These are phyloP conservation scores for Tylopilus vinaceipallidus DNA, from an alignment of 768 basidiomycete genomes.

Conservation along the genomic window DNA sequence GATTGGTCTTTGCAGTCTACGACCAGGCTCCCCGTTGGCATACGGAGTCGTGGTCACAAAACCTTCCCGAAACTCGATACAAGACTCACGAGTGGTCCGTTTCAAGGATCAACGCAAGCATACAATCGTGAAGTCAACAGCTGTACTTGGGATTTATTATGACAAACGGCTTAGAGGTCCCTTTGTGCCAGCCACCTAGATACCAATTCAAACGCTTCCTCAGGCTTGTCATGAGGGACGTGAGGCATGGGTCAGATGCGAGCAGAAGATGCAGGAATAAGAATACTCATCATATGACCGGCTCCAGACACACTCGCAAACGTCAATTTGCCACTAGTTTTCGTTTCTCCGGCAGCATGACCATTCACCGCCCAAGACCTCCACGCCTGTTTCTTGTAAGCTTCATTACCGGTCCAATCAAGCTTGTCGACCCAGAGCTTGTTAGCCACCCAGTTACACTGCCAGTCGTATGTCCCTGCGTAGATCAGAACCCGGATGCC, in stretches of 20 bases:
- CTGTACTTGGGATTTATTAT: not conserved
- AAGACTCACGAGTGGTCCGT: not conserved
- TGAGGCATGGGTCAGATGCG: conserved; percentile 30
- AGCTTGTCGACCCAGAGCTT: conserved; percentile 57
- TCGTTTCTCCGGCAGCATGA: conserved; percentile 52
- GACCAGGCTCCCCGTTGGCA: no score
- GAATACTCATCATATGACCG: conserved; percentile 66
- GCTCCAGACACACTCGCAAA: conserved; percentile 64
- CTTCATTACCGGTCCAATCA: conserved; percentile 57
- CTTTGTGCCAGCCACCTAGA: conserved; percentile 56
- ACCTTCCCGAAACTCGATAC: not conserved
- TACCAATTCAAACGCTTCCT: conserved; percentile 60
- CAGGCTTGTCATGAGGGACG: conserved; percentile 70
- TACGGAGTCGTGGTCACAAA: not conserved
- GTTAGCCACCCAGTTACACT: conserved; percentile 65
- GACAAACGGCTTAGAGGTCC: conserved; percentile 31
- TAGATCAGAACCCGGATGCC: conserved; percentile 53
- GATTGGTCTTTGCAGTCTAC: no score
- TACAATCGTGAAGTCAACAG: not conserved
- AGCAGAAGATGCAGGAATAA: conserved; percentile 5
- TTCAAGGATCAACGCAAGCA: not conserved
- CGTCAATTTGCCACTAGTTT: conserved; percentile 55
- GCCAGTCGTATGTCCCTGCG: conserved; percentile 54
- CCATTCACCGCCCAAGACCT: conserved; percentile 58
- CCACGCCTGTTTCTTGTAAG: conserved; percentile 42